Percentiles rank a stretch among this genome's conserved stretches.
Evolutionary conservation across 192 early-diverging fungal species (phyloP).

Genomic region (Backusella morwellensis): DNA sequence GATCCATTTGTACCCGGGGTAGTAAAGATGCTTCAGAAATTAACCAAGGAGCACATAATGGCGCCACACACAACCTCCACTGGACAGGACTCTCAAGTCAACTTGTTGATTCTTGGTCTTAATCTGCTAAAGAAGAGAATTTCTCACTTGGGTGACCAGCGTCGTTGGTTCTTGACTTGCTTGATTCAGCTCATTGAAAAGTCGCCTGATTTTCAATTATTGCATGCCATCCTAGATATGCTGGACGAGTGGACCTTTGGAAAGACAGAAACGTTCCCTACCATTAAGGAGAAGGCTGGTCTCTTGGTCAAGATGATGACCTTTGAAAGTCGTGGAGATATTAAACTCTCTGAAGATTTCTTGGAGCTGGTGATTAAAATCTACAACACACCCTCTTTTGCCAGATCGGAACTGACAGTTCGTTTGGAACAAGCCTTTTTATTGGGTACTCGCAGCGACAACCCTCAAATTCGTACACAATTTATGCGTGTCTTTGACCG

Average conservation of each 20-base stretch:
- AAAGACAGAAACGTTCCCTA: constrained; percentile 86
- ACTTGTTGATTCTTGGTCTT: constrained; percentile 52
- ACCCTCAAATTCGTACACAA: constrained; percentile 74
- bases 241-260: constrained; percentile 85
- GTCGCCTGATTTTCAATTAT: constrained; percentile 70
- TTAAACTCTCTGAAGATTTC: constrained; percentile 77
- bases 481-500: constrained; percentile 84
- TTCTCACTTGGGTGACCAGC: constrained; percentile 77
- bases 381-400: constrained; percentile 81
- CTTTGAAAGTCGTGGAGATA: constrained; percentile 69
- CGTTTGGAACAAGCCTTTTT: constrained; percentile 94
- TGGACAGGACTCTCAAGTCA: constrained; percentile 48
- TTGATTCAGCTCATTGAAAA: constrained; percentile 85
- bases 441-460: constrained; percentile 79
- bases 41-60: constrained; percentile 80
- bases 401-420: constrained; percentile 89
- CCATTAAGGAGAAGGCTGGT: constrained; percentile 94
- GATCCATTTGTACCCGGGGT: constrained; percentile 73
- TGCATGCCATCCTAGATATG: constrained; percentile 77
- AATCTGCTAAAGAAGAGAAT: constrained; percentile 59
- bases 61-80: constrained; percentile 33
- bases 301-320: constrained; percentile 92
- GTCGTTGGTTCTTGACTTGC: constrained; percentile 79
- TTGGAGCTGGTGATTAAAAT: constrained; percentile 89
- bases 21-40: constrained; percentile 80